Base-by-base conservation (phyloP, 768 basidiomycete genomes). In the Polyporus arcularius region DNA sequence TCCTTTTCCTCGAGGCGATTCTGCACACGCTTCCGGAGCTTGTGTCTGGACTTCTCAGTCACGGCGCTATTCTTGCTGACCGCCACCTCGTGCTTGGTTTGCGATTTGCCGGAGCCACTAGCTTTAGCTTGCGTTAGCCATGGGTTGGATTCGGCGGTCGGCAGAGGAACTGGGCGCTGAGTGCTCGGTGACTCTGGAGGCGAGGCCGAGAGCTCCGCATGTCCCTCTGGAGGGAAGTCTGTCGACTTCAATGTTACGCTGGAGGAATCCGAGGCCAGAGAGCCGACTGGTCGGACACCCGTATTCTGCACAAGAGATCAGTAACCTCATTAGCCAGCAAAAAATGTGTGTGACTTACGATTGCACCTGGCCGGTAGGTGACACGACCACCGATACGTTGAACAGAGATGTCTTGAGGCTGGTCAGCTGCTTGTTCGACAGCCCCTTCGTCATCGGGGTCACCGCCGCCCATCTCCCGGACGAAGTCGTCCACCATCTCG, bases 11-110 rank as follows among this genome's bases (percentile, higher is more conserved):
- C 87, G 2, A 75, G 80, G 18, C 77, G 75, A 67, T 88, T 90
- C 66, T 73, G 75, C 15, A 71, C 73, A 46, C 81, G 76, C 68
- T 94, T 96, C 67, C 86, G 85, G 49, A 95, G 79, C 68, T 86
- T 86, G 71, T 88, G 85, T 65, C 86, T 86, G 2, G 89, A 86
- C 70, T 92, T 94, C 42, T 84, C 80, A 31, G 75, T 70, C 8
- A 79, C 70, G 26, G 77, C 78, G 64, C 87, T 89, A 61, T 82
- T 81, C 67, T 92, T 94, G 65, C 82, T 81, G 21, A 93, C 83
- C 4, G 85, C 72, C 10, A 91, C 79, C 60, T 88, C 84, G 72
- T 94, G 96, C 62, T 83, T 83, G 72, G 90, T 93, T 61, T 85
- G 85, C 0, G 85, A 74, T 54, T 85, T 88, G 21, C 74, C 71